Evolutionary conservation across 1,284 basidiomycete species (phyloP), one percentile per base, ranked within the genome.

Genomic region (Puccinia triticina): DNA sequence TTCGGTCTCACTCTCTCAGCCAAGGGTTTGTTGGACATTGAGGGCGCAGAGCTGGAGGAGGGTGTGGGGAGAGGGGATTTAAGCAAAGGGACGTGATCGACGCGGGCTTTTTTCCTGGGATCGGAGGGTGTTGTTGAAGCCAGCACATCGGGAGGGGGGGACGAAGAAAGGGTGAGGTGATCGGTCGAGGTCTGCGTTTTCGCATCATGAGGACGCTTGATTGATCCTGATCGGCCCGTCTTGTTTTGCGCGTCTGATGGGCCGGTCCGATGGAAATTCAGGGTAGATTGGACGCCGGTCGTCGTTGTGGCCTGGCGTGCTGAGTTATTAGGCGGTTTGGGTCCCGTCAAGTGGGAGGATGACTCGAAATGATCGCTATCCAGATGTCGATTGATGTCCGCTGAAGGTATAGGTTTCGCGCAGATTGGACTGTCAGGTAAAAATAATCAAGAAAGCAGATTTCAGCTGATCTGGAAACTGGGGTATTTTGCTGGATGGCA

Each of bases 351-450:
- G 43, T 34, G 10, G 67, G 5, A 8, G n/a, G 43, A 61, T 61
- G n/a, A 18, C 26, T 73, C 21, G 71, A 73, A 73, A 37, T 73
- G 78, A 74, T 81, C 55, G n/a, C 11, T 26, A 59, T 88, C 88
- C 40, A 88, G 84, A 73, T 88, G 88, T 14, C 85, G 84, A 83
- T 88, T 88, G 84, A 88, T 88, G 72, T 86, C 85, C 0, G 77
- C 48, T 57, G 86, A 85, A 11, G 85, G 73, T 23, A 88, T 86
- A 0, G 64, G 61, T 21, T 79, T 55, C 21, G 84, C 83, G 83
- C 88, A 88, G 53, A 88, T 85, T 3, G 88, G 88, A 77, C 88
- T 64, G 46, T 50, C 48, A 50, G 18, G 48, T 16, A 18, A 3
- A 29, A 23, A 26, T 29, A 23, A 61, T 34, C 59, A 61, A 18